A percentile compares a stretch with the other conserved stretches of the same genome.
phyloP scores from a whole-genome alignment of 805 yeast genomes.

The Yamadazyma tumulicola region DNA sequence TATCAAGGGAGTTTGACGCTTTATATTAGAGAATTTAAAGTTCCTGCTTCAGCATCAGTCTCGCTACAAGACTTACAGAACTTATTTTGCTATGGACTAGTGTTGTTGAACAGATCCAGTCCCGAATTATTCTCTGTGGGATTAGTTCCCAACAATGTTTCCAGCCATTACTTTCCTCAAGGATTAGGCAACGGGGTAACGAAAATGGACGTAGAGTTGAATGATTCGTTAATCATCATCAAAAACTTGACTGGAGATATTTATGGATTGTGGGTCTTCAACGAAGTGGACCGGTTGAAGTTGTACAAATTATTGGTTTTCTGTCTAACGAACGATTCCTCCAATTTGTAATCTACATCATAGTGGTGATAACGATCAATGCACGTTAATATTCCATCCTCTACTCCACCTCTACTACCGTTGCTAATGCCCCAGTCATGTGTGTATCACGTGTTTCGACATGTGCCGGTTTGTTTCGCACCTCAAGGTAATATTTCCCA shows the following conservation, averaged over 20 bases:
- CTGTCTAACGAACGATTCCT: slow-evolving; percentile 32
- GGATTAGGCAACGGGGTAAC: slow-evolving; percentile 29
- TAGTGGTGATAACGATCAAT: no score
- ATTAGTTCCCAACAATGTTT: slow-evolving; percentile 52
- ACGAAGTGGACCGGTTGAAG: slow-evolving; percentile 61
- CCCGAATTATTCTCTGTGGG: slow-evolving; percentile 75
- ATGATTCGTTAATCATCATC: slow-evolving; percentile 67
- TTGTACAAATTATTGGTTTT: slow-evolving; percentile 46
- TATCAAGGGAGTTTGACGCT: slow-evolving; percentile 68
- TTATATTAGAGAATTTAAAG: slow-evolving; percentile 49
- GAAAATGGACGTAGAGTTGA: slow-evolving; percentile 63
- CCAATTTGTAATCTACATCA: slow-evolving; percentile 10
- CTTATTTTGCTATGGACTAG: slow-evolving; percentile 61
- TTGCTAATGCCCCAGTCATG: no score
- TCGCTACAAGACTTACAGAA: slow-evolving; percentile 35
- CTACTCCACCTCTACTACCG: no score
- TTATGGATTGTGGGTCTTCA: slow-evolving; percentile 76
- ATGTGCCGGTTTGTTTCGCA: no score
- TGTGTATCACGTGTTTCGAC: no score
- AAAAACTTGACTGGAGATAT: slow-evolving; percentile 66
- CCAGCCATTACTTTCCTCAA: slow-evolving; percentile 40
- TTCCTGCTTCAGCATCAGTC: slow-evolving; percentile 16
- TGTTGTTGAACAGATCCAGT: slow-evolving; percentile 62
- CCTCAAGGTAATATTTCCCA: no score
- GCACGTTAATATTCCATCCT: no score